phyloP scores from a whole-genome alignment of 306 rosid genomes.

The Cotoneaster glaucophyllus region DNA sequence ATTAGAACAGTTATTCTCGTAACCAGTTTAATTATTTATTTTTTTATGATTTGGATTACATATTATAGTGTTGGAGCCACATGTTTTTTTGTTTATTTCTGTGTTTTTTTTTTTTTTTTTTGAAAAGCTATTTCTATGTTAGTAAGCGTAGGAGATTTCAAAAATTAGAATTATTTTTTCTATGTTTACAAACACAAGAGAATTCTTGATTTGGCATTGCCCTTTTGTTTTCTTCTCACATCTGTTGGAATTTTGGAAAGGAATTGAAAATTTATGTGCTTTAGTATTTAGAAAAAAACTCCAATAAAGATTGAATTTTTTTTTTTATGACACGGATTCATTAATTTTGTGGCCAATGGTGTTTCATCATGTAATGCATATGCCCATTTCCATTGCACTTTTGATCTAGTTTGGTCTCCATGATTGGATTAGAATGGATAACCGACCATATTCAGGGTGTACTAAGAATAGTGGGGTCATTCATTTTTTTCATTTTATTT shows the following conservation, averaged over 20 bases:
- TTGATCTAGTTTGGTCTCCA: background rate
- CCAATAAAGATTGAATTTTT: background rate
- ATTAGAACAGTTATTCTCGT: too few relatives aligned
- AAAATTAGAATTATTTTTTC: too few relatives aligned
- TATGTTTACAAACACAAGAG: too few relatives aligned
- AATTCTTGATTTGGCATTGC: background rate
- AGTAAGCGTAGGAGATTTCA: too few relatives aligned
- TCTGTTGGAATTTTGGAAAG: background rate
- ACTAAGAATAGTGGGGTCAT: too few relatives aligned
- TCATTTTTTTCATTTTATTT: too few relatives aligned
- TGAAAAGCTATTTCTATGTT: too few relatives aligned
- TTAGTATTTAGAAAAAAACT: slow-evolving; percentile 5
- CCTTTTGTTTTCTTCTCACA: background rate
- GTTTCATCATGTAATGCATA: background rate
- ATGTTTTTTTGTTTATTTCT: too few relatives aligned
- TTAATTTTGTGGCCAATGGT: background rate
- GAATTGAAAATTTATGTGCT: background rate
- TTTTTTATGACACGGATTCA: background rate
- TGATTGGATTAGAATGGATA: background rate
- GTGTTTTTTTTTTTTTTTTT: too few relatives aligned
- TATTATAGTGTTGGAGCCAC: too few relatives aligned
- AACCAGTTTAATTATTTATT: too few relatives aligned
- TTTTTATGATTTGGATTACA: too few relatives aligned
- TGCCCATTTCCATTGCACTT: background rate
- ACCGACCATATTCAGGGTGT: background rate